A percentile compares a stretch with the other conserved stretches of the same genome.
Conservation (phyloP, 1,139 yeast species). For the Hyphopichia khmerensis region DNA sequence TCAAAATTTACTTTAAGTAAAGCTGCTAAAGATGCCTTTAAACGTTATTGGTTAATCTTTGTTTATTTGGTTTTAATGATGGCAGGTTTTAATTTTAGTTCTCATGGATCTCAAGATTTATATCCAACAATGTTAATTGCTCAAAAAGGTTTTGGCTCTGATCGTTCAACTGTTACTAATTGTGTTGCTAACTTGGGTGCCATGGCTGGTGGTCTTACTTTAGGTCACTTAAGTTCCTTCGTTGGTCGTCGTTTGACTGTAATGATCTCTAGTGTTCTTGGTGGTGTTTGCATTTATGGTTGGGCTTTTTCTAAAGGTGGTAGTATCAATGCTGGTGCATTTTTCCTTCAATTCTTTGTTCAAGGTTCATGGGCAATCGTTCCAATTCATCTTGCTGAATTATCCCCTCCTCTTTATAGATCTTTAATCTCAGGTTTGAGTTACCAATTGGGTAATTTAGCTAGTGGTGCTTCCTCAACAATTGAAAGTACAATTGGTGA, state of each 20-base stretch:
- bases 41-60: constrained; percentile 24
- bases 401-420: constrained; percentile 62
- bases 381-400: constrained; percentile 65
- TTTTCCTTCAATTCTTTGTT: constrained; percentile 58
- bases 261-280: constrained; percentile 51
- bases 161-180: constrained; percentile 65
- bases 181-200: constrained; percentile 74
- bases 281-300: constrained; percentile 59
- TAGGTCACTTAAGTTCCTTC: constrained; percentile 62
- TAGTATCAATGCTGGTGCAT: constrained; percentile 29
- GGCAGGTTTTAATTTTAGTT: constrained; percentile 48
- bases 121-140: constrained; percentile 62
- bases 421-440: constrained; percentile 65
- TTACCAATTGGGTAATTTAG: constrained; percentile 73
- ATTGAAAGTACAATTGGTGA: constrained; percentile 68
- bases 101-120: constrained; percentile 75
- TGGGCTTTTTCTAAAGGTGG: constrained; percentile 52
- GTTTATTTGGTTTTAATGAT: constrained; percentile 22
- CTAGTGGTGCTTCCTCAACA: constrained; percentile 71
- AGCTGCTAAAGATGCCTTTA: constrained; percentile 10
- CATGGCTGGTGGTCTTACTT: constrained; percentile 57
- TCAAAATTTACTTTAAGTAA: background rate
- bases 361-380: constrained; percentile 81
- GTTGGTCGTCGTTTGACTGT: constrained; percentile 57
- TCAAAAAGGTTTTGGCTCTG: constrained; percentile 49